Base-by-base conservation (phyloP, 257 asterid species). In the Scutellaria minor region DNA sequence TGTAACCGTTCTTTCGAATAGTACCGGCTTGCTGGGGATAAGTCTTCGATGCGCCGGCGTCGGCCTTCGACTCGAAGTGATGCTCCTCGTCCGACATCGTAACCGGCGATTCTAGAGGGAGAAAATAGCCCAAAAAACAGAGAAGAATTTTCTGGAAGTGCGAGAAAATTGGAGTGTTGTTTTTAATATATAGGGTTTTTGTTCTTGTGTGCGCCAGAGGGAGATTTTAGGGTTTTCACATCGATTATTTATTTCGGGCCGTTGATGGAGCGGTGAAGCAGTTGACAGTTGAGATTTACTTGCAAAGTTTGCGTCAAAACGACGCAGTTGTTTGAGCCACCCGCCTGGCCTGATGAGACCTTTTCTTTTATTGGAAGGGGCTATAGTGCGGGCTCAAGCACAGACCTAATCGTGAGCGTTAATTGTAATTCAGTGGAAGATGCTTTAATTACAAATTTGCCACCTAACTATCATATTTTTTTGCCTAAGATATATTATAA, bases 21-120 rank as follows among this genome's bases (percentile, higher is more conserved):
- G 93, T 87, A 1, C 90, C 93, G 9, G 90, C 90, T 78, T 87
- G 93, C 80, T 87, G 93, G 1, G 93, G 93, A 15, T 63, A 87
- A 9, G 90, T 87, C 59, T 85, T 87, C 7, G 90, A 87, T 6
- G 90, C 90, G 31, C 90, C 93, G 80, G 90, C 93, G 77, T 87
- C 93, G 5, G 93, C 93, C 80, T 85, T 82, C 11, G 90, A 83
- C 68, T 85, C 90, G 65, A 85, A 85, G 42, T 83, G 90, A 58
- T 85, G 93, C 81, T 87, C 89, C 73, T 87, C 92, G 89, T 87
- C 92, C 65, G 89, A 84, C 92, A 87, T 87, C 62, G 55, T 78
- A n/a, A 71, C 10, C 71, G 72, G 62, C 64, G 72, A 52, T 53
- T 70, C 40, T 15, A 54, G 57, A 52, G 69, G 18, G 18, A 68